Conservation (phyloP, 495 filamentous ascomycete genomes). For the Xylaria intraflava region DNA sequence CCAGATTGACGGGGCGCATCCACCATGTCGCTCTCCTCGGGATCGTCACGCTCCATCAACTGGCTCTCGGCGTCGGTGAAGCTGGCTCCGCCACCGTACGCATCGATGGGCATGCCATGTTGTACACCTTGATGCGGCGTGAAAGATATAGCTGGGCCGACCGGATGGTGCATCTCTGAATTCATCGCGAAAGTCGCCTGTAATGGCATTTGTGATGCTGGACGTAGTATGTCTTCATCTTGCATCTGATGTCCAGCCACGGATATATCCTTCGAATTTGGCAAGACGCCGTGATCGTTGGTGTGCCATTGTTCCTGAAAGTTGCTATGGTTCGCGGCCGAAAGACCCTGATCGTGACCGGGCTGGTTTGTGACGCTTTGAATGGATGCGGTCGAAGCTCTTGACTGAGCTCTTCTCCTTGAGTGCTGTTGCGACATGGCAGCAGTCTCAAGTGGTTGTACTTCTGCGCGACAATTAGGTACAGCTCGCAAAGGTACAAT, state of each 20-base stretch:
- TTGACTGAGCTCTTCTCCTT: slow-evolving; percentile 62
- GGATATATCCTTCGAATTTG: slow-evolving; percentile 37
- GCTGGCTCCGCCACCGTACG: slow-evolving; percentile 52
- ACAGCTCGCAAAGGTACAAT: not conserved
- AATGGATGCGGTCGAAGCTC: slow-evolving; percentile 79
- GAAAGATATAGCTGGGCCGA: slow-evolving; percentile 43
- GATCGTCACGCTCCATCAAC: slow-evolving; percentile 59
- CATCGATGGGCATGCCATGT: slow-evolving; percentile 44
- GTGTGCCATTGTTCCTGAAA: slow-evolving; percentile 49
- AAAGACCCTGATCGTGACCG: slow-evolving; percentile 50
- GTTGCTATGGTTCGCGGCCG: slow-evolving; percentile 45
- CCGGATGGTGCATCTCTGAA: slow-evolving; percentile 43
- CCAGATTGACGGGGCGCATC: slow-evolving; percentile 14
- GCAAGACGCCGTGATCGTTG: slow-evolving; percentile 33
- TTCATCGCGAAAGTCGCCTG: slow-evolving; percentile 47
- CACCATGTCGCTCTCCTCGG: slow-evolving; percentile 56
- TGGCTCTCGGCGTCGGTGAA: slow-evolving; percentile 63
- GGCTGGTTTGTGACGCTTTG: slow-evolving; percentile 64
- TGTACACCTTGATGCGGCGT: slow-evolving; percentile 47
- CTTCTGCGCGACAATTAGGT: slow-evolving; percentile 19
- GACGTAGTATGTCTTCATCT: slow-evolving; percentile 59
- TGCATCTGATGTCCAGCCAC: slow-evolving; percentile 42
- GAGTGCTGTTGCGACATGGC: slow-evolving; percentile 29
- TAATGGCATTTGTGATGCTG: slow-evolving; percentile 50
- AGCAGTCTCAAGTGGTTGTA: slow-evolving; percentile 10